These are phyloP conservation scores for Theobroma grandiflorum DNA, from an alignment of 441 rosid genomes.

Conservation along the genomic window DNA sequence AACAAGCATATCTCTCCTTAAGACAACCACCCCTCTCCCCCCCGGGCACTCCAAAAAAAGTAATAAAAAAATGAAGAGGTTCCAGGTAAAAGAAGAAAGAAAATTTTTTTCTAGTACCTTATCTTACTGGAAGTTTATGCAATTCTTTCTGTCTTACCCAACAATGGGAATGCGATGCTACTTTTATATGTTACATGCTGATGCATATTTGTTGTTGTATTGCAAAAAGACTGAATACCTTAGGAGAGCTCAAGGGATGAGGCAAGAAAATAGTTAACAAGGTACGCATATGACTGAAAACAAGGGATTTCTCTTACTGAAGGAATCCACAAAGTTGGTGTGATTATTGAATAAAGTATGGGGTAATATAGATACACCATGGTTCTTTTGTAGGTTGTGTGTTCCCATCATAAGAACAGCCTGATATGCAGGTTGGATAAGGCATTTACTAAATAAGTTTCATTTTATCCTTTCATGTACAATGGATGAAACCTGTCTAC, in stretches of 20 bases:
- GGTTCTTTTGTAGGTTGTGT: not conserved
- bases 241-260: not conserved
- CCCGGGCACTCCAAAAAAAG: too few species aligned
- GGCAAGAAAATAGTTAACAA: not conserved
- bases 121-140: not conserved
- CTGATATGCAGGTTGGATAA: not conserved
- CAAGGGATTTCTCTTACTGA: not conserved
- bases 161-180: not conserved
- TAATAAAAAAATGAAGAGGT: too few species aligned
- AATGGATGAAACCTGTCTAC: not conserved
- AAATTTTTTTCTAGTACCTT: not conserved
- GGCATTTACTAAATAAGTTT: not conserved
- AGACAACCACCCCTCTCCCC: not conserved
- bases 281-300: not conserved
- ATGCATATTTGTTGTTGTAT: too few species aligned
- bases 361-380: not conserved
- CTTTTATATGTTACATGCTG: not conserved
- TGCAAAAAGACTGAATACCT: too few species aligned
- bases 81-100: too few species aligned
- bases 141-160: too few species aligned
- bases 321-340: too few species aligned
- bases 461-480: not conserved
- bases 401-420: not conserved
- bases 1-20: not conserved
- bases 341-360: not conserved